Conservation (phyloP, 1,139 yeast species). For the Magnusiomyces paraingens region DNA sequence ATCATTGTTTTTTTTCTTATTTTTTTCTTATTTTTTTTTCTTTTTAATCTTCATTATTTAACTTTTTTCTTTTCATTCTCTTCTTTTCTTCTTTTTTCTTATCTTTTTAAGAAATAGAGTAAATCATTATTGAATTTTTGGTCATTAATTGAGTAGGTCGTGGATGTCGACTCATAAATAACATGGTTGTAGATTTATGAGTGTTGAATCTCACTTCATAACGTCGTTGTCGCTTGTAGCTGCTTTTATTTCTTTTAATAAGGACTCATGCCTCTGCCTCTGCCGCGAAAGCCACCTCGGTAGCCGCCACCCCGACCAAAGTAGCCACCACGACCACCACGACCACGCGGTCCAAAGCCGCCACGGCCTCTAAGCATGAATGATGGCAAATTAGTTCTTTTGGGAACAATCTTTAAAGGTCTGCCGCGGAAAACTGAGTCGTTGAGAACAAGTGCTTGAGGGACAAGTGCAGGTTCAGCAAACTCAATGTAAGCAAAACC, state of each 20-base stretch:
- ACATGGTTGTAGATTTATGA: too few relatives aligned
- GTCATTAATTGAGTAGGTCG: too few relatives aligned
- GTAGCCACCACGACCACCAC: constrained; percentile 33
- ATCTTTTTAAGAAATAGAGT: background rate
- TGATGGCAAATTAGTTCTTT: constrained; percentile 70
- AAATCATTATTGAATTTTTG: too few relatives aligned
- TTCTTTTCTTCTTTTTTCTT: constrained; percentile 6
- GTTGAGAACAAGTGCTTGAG: constrained; percentile 59
- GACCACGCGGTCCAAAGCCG: constrained; percentile 43
- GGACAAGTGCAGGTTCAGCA: constrained; percentile 54
- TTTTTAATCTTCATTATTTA: constrained; percentile 8
- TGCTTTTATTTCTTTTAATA: constrained; percentile 20
- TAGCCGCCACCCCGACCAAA: constrained; percentile 37
- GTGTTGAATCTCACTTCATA: too few relatives aligned
- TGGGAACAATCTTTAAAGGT: constrained; percentile 61
- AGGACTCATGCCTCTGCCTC: constrained; percentile 31
- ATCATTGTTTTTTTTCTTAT: constrained; percentile 10
- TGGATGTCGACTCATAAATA: too few relatives aligned
- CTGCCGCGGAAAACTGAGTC: constrained; percentile 64
- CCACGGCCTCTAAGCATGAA: constrained; percentile 42
- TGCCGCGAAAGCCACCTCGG: constrained; percentile 38
- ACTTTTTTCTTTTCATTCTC: constrained; percentile 4
- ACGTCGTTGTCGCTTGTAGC: too few relatives aligned
- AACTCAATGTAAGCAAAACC: constrained; percentile 86
- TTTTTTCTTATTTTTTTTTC: constrained; percentile 8